Evolutionary conservation across 805 yeast species (phyloP).

Genomic region (Nadsonia fulvescens): DNA sequence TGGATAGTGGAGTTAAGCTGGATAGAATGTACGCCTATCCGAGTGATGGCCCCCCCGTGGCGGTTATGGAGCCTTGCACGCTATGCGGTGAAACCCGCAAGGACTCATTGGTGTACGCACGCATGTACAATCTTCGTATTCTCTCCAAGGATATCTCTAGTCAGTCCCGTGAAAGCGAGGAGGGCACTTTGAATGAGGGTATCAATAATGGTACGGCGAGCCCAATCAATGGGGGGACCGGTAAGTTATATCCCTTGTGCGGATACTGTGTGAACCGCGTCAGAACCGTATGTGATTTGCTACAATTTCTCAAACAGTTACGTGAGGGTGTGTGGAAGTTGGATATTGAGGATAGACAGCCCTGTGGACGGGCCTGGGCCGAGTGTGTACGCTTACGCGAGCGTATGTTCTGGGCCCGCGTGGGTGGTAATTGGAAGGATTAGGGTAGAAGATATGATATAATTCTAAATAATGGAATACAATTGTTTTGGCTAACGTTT

Average conservation of each 20-base stretch:
- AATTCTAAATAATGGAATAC: no score
- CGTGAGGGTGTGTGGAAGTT: slow-evolving; percentile 43
- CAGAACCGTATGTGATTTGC: slow-evolving; percentile 67
- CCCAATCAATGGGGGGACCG: slow-evolving; percentile 3
- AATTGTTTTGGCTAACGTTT: no score
- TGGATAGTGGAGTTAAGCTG: no score
- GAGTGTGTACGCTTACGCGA: slow-evolving; percentile 46
- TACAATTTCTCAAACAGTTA: slow-evolving; percentile 56
- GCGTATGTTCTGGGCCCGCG: slow-evolving; percentile 66
- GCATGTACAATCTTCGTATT: slow-evolving; percentile 51
- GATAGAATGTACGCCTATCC: slow-evolving; percentile 31
- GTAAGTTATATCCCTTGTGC: slow-evolving; percentile 48
- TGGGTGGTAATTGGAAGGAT: no score
- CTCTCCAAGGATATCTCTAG: slow-evolving; percentile 10
- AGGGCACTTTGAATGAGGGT: slow-evolving; percentile 1
- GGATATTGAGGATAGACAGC: slow-evolving; percentile 22
- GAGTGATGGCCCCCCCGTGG: slow-evolving; percentile 44
- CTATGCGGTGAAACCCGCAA: slow-evolving; percentile 68
- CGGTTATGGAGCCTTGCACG: slow-evolving; percentile 57
- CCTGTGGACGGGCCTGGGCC: slow-evolving; percentile 47
- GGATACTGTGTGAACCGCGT: slow-evolving; percentile 64
- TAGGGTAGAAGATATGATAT: no score
- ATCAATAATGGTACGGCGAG: slow-evolving; percentile 3
- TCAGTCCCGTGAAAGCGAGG: slow-evolving; percentile 7
- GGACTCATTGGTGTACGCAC: slow-evolving; percentile 56